Conservation (phyloP, 768 basidiomycete species). For the Mycena belliarum region DNA sequence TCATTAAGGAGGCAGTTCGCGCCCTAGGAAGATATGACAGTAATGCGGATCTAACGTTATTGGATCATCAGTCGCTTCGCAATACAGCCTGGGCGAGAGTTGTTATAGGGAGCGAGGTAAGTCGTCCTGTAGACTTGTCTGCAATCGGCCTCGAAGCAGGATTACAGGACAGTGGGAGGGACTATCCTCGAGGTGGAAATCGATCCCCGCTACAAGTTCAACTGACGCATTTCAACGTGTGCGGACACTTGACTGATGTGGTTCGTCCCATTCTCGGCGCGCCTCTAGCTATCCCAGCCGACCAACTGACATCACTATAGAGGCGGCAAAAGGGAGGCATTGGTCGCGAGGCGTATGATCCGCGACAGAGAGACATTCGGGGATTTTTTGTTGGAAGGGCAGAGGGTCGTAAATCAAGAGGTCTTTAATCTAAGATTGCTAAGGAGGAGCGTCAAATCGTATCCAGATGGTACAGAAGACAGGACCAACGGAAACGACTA, state of each 20-base stretch:
- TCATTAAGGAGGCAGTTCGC: slow-evolving; percentile 60
- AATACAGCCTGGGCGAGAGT: slow-evolving; percentile 75
- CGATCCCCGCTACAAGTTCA: slow-evolving; percentile 38
- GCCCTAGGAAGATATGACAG: slow-evolving; percentile 47
- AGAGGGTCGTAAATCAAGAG: neutral
- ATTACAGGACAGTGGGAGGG: neutral
- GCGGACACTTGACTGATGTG: slow-evolving; percentile 55
- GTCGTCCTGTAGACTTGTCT: neutral
- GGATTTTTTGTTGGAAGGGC: slow-evolving; percentile 60
- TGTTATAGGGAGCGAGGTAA: slow-evolving; percentile 47
- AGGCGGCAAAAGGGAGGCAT: slow-evolving; percentile 75
- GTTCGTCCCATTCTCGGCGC: slow-evolving; percentile 44
- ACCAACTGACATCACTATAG: slow-evolving; percentile 8
- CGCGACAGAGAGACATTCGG: slow-evolving; percentile 73
- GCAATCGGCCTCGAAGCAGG: neutral
- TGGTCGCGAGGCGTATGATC: slow-evolving; percentile 68
- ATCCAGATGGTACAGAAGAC: neutral
- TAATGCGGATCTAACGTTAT: slow-evolving; percentile 23
- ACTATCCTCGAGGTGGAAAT: too few relatives aligned
- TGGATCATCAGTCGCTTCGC: slow-evolving; percentile 49
- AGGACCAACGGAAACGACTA: neutral
- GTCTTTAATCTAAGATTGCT: neutral
- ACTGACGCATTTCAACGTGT: slow-evolving; percentile 54
- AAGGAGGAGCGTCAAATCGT: neutral
- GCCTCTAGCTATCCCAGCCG: neutral